Percentiles rank a stretch among this genome's conserved stretches.
phyloP scores from a whole-genome alignment of 495 filamentous ascomycete genomes.

The Trichoderma erinaceum region DNA sequence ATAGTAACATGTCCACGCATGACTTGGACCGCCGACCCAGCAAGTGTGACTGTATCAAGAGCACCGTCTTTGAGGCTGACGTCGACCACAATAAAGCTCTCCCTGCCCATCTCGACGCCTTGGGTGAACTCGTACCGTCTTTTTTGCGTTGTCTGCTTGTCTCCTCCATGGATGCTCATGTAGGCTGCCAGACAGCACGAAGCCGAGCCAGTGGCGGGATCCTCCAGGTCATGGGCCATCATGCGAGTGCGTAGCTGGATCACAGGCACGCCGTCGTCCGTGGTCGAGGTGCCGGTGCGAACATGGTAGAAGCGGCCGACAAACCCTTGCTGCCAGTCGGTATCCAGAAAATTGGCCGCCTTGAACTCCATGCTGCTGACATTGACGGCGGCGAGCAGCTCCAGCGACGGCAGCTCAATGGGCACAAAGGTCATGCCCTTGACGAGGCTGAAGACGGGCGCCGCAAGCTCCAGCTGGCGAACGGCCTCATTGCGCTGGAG shows the following conservation, averaged over 20 bases:
- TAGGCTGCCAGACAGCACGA: conserved; percentile 52
- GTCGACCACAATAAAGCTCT: conserved; percentile 49
- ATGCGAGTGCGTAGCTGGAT: conserved; percentile 38
- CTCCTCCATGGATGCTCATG: conserved; percentile 43
- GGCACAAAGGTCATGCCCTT: conserved; percentile 63
- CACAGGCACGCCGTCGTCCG: conserved; percentile 27
- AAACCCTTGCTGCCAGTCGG: conserved; percentile 52
- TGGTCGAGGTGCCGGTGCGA: conserved; percentile 27
- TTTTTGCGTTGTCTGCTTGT: conserved; percentile 18
- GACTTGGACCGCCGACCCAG: conserved; percentile 52
- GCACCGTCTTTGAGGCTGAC: conserved; percentile 33
- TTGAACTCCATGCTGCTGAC: conserved; percentile 26
- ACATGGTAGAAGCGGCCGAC: conserved; percentile 52
- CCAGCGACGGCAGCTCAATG: conserved; percentile 43
- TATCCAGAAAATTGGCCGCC: conserved; percentile 41
- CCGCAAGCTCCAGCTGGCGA: conserved; percentile 31
- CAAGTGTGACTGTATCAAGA: conserved; percentile 48
- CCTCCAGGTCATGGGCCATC: conserved; percentile 56
- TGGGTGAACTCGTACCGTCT: conserved; percentile 54
- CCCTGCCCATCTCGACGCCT: conserved; percentile 73
- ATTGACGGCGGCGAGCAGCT: conserved; percentile 35
- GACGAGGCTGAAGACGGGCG: conserved; percentile 56
- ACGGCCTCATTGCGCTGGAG: conserved; percentile 26
- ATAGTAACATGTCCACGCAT: conserved; percentile 40
- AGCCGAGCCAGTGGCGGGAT: conserved; percentile 64